Evolutionary conservation across 257 asterid genomes (phyloP).

Genomic region (Nicotiana paniculata): DNA sequence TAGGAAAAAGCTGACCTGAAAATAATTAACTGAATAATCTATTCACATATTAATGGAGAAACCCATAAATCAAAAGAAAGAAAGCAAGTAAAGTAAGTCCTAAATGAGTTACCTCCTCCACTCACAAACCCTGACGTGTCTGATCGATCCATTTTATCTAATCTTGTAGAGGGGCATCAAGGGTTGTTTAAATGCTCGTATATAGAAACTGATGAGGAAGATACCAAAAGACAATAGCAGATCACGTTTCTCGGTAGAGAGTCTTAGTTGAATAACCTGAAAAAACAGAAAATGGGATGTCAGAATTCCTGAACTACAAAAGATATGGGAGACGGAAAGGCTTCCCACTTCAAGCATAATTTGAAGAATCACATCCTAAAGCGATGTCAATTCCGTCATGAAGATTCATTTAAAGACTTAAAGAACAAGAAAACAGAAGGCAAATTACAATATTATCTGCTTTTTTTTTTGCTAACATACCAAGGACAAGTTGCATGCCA

Average conservation of each 20-base stretch:
- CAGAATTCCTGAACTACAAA: neutral
- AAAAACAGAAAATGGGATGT: neutral
- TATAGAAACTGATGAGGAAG: constrained; percentile 12
- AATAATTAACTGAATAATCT: neutral
- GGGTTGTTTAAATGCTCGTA: neutral
- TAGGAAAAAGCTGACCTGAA: constrained; percentile 11
- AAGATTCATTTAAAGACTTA: neutral
- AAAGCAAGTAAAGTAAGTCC: constrained; percentile 28
- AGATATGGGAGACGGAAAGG: neutral
- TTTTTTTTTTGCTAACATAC: neutral
- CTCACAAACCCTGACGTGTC: constrained; percentile 90
- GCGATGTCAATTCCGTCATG: neutral
- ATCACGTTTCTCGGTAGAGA: constrained; percentile 12
- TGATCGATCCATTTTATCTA: constrained; percentile 57
- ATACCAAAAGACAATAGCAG: constrained; percentile 12
- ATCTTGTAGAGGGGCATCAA: constrained; percentile 18
- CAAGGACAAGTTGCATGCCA: neutral
- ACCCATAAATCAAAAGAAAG: constrained; percentile 31
- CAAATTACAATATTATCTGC: neutral
- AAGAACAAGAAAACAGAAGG: neutral
- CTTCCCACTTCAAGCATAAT: neutral
- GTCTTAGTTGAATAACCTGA: constrained; percentile 34
- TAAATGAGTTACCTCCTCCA: constrained; percentile 50
- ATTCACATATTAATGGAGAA: constrained; percentile 22
- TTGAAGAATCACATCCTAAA: neutral